phyloP scores from a whole-genome alignment of 495 filamentous ascomycete genomes.

The Penicillium samsonianum region DNA sequence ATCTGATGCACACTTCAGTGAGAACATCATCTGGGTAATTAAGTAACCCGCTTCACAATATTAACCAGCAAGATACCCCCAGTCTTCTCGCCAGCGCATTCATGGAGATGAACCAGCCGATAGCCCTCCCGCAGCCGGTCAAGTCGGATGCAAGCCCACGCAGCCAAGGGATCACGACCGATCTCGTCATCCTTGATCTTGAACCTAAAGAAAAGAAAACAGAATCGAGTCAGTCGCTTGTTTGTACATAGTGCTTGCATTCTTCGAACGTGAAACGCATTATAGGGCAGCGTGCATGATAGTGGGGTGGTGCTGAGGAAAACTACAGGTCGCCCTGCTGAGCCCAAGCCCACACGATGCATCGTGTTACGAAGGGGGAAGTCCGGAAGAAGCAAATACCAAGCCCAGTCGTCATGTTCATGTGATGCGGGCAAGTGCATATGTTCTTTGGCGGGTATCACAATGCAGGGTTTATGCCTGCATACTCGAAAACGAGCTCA shows the following conservation, averaged over 20 bases:
- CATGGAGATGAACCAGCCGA: conserved; percentile 71
- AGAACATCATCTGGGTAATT: too few species aligned
- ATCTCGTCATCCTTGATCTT: conserved; percentile 84
- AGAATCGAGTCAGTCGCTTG: conserved; percentile 16
- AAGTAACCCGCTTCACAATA: conserved; percentile 58
- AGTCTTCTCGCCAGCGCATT: conserved; percentile 60
- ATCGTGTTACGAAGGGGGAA: neutral
- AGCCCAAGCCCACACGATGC: conserved; percentile 1
- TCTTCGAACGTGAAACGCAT: neutral
- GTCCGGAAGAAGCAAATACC: conserved; percentile 4
- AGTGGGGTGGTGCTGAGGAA: neutral
- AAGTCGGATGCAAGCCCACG: conserved; percentile 85
- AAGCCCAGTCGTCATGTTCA: neutral
- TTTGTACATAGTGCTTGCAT: neutral
- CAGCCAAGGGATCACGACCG: conserved; percentile 71
- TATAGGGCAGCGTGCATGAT: neutral
- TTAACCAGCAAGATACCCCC: conserved; percentile 69
- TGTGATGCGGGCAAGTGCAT: conserved; percentile 4
- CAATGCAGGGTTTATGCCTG: conserved; percentile 9
- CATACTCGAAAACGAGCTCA: neutral
- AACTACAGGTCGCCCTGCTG: conserved; percentile 15
- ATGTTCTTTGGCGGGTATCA: conserved; percentile 9
- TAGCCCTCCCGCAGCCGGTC: conserved; percentile 76
- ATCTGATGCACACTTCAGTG: neutral
- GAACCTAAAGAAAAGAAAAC: conserved; percentile 56